Conservation (phyloP, 768 basidiomycete genomes). For the Phaffia tasmanica region DNA sequence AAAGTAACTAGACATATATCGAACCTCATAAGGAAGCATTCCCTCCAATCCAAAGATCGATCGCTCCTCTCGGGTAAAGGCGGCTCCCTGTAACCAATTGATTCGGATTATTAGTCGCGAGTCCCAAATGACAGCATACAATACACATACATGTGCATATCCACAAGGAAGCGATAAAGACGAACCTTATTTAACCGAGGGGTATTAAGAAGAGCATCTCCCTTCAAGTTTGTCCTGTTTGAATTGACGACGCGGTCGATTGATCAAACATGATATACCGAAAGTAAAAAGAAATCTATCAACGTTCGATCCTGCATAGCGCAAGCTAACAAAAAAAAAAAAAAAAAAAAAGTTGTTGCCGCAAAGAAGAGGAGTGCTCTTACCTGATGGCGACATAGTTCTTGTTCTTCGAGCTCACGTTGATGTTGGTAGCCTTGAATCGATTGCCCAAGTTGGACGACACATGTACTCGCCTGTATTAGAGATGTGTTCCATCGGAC, state of each 20-base stretch:
- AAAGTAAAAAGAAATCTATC: background rate
- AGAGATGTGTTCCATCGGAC: no score
- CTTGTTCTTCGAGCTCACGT: slow-evolving; percentile 11
- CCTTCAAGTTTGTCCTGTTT: slow-evolving; percentile 42
- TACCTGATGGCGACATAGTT: slow-evolving; percentile 22
- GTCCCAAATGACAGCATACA: background rate
- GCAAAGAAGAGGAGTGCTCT: background rate
- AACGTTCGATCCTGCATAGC: background rate
- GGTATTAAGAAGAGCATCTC: slow-evolving; percentile 52
- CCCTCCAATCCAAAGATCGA: slow-evolving; percentile 50
- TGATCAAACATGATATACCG: background rate
- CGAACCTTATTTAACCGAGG: slow-evolving; percentile 57
- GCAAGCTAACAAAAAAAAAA: no score
- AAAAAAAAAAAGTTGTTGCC: background rate
- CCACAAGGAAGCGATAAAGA: background rate
- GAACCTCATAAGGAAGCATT: slow-evolving; percentile 39
- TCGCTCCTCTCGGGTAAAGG: slow-evolving; percentile 58
- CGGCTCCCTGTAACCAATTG: slow-evolving; percentile 48
- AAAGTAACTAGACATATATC: slow-evolving; percentile 23
- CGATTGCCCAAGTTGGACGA: no score
- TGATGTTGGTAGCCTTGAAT: no score
- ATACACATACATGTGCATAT: background rate
- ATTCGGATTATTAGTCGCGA: background rate
- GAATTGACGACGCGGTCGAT: background rate
- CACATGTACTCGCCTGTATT: no score